phyloP scores from a whole-genome alignment of 1,284 basidiomycete genomes.

The Athelia sp. region DNA sequence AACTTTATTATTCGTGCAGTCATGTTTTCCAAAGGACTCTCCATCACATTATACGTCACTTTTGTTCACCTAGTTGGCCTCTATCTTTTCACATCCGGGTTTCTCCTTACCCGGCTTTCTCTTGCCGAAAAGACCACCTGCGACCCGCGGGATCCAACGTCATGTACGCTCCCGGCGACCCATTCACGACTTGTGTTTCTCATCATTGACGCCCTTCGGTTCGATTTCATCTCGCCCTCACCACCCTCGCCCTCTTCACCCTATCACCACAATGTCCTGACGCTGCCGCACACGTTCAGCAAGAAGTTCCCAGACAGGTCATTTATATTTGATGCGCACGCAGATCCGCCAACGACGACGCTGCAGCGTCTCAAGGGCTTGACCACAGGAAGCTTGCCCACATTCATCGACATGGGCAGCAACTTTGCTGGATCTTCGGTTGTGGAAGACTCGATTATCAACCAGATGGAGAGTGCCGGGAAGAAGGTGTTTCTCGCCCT shows the following conservation, averaged over 20 bases:
- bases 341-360: slow-evolving; percentile 95
- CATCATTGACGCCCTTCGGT: slow-evolving; percentile 91
- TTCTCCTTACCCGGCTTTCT: slow-evolving; percentile 80
- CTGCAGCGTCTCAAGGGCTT: slow-evolving; percentile 94
- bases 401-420: slow-evolving; percentile 90
- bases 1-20: too few relatives aligned
- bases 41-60: slow-evolving; percentile 54
- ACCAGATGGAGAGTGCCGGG: slow-evolving; percentile 47
- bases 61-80: slow-evolving; percentile 58
- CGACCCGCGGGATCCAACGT: slow-evolving; percentile 21
- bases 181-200: slow-evolving; percentile 81
- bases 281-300: slow-evolving; percentile 72
- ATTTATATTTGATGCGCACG: slow-evolving; percentile 84
- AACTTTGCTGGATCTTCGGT: slow-evolving; percentile 89
- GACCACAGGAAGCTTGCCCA: slow-evolving; percentile 94
- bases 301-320: slow-evolving; percentile 60
- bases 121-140: slow-evolving; percentile 59
- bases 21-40: slow-evolving; percentile 16
- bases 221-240: slow-evolving; percentile 86
- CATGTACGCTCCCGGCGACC: slow-evolving; percentile 52
- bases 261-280: slow-evolving; percentile 80
- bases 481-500: slow-evolving; percentile 44
- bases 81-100: slow-evolving; percentile 84
- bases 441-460: slow-evolving; percentile 81
- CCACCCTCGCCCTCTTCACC: slow-evolving; percentile 58